Base-by-base conservation (phyloP, 1,139 yeast species). In the Sugiyamaella xylanicola region DNA sequence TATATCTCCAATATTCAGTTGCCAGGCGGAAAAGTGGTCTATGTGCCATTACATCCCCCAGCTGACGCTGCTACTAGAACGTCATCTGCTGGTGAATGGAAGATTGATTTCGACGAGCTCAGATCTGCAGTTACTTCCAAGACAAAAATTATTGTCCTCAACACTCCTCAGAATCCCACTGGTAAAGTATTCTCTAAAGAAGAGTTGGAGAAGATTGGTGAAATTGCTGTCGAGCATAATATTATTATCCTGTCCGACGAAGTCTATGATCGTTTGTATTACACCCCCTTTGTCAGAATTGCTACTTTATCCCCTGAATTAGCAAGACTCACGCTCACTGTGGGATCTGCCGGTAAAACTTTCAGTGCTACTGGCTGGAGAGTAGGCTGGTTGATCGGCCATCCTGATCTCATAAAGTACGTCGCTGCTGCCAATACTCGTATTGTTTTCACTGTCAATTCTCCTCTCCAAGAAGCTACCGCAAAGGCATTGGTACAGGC, bases 281-380 rank as follows among this genome's bases (percentile, higher is more conserved):
- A 84, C 70, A 76, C 81, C 1, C 76, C 78, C 5, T 91, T 92
- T 73, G 85, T 92, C 5, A 81, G 98, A 67, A 87, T 95, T 51
- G 96, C 97, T 1, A 82, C 88, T 1, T 74, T 93, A 56, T 76
- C 85, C 3, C 91, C 92, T 2, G 96, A 90, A 66, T 81, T 91
- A 59, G 85, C 83, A 27, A 82, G 83, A 55, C 77, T 93, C 65
- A 89, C 97, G 0, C 75, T 93, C 56, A 86, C 97, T 4, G 95
- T 93, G 17, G 98, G 98, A 0, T 89, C 97, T 29, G 99, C 97
- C 4, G 99, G 99, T 59, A 93, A 93, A 73, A 85, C 96, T 0
- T 93, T 93, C 75, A 96, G 97, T 22, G 97, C 97, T 42, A 93
- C 99, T 22, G 99, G 99, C 55, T 93, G 98, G 97, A 84, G 99